These are phyloP conservation scores for Tetragonia tetragonoides DNA, from an alignment of 148 eudicot species.

Conservation along the genomic window DNA sequence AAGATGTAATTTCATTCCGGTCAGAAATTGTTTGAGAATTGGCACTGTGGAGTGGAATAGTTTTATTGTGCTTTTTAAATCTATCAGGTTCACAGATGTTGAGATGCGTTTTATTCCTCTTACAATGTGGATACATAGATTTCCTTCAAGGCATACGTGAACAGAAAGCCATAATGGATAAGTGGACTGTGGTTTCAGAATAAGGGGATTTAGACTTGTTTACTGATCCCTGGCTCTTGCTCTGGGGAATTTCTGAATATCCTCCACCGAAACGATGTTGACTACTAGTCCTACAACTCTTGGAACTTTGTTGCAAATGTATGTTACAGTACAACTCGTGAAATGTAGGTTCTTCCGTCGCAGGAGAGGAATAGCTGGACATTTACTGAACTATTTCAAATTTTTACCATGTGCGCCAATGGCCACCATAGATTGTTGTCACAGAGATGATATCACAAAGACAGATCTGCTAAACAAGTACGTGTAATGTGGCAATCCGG, in stretches of 20 bases:
- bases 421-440: too few relatives aligned
- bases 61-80: not conserved
- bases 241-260: not conserved
- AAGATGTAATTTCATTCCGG: not conserved
- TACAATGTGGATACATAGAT: not conserved
- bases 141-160: not conserved
- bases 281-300: too few relatives aligned
- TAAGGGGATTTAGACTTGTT: slow-evolving; percentile 7
- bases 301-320: too few relatives aligned
- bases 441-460: too few relatives aligned
- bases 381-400: too few relatives aligned
- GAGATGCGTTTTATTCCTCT: slow-evolving; percentile 10
- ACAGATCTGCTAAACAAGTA: too few relatives aligned
- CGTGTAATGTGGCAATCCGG: too few relatives aligned
- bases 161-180: not conserved
- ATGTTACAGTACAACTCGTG: too few relatives aligned
- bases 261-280: too few relatives aligned
- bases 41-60: not conserved
- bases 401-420: too few relatives aligned
- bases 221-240: not conserved
- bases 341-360: too few relatives aligned
- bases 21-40: slow-evolving; percentile 2
- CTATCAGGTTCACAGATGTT: slow-evolving; percentile 5
- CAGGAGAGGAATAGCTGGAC: too few relatives aligned
- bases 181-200: slow-evolving; percentile 19